Evolutionary conservation across 208 protist genomes (phyloP), one percentile per base, ranked within the genome.

Genomic region (Leishmania amazonensis): DNA sequence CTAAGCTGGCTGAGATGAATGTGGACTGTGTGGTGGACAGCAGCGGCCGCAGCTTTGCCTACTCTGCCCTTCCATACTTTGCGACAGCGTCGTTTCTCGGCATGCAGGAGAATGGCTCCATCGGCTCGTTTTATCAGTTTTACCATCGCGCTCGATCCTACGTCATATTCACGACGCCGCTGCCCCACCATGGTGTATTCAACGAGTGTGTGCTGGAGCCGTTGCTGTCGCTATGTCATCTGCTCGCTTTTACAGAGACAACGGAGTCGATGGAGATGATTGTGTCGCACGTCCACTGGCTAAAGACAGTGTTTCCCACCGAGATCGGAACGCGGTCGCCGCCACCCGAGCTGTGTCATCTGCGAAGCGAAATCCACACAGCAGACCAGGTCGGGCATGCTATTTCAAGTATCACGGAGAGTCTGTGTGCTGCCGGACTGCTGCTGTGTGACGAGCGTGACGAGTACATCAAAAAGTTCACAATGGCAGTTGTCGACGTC

Each of bases 221-320:
- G 7, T 49, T 95, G 24, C 81, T 95, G 40, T 87, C 85, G 54
- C 83, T 94, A 54, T 81, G 86, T 24, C 91, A 97, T 67, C 79
- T 97, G 65, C 72, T 95, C 24, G 91, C 90, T 47, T 80, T 90
- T 28, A 84, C 84, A 72, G 87, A 97, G 17, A 78, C 87, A 28
- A 65, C 82, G 24, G 83, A 79, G 51, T 85, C 82, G 2, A 65
- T 95, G n/a, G 85, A 91, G 73, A 85, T 97, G 57, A 80, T 93
- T 28, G 82, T 97, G 28, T 95, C 94, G n/a, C 92, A 95, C 81
- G 91, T 87, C 21, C 60, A 90, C 54, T 95, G 91, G 94, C 81
- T 97, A 42, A 89, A 91, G 54, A 87, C 89, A n/a, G 86, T 86
- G 35, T 88, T 87, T 76, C 85, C 84, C 5, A 81, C 24, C 3